Evolutionary conservation across 2,329 filamentous ascomycete genomes (phyloP).

Genomic region (Grosmannia huntii): DNA sequence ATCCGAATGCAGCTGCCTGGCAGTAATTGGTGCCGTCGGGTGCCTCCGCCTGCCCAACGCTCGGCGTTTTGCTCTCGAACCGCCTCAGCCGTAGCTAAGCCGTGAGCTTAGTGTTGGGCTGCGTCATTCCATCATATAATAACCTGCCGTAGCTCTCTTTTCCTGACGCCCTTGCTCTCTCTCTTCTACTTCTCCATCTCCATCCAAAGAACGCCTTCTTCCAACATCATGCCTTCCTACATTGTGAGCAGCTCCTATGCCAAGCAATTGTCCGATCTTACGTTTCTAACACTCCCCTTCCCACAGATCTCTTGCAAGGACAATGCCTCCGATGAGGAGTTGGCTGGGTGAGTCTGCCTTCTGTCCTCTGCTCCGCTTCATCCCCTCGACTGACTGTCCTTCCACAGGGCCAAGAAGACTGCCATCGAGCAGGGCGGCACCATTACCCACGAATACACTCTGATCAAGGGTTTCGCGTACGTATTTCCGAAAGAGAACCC

Average conservation of each 20-base stretch:
- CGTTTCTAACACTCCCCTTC: neutral
- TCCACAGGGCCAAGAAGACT: constrained; percentile 58
- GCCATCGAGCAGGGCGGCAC: constrained; percentile 65
- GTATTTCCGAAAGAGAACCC: constrained; percentile 21
- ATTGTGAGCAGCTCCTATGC: constrained; percentile 9
- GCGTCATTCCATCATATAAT: neutral
- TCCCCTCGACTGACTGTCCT: neutral
- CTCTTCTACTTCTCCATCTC: neutral
- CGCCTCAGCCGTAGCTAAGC: neutral
- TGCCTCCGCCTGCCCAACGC: neutral
- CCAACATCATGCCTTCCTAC: constrained; percentile 14
- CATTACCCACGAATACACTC: constrained; percentile 70
- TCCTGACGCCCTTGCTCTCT: neutral
- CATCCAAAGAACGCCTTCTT: neutral
- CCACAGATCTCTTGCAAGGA: constrained; percentile 67
- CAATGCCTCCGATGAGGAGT: constrained; percentile 50
- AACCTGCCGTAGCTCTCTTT: neutral
- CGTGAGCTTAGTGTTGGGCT: neutral
- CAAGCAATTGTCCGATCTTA: neutral
- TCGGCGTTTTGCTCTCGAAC: neutral
- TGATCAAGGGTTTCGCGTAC: constrained; percentile 92
- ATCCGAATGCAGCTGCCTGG: neutral
- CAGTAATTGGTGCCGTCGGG: neutral
- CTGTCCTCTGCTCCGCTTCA: neutral
- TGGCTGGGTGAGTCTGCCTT: constrained; percentile 45